Base-by-base conservation (phyloP, 1,284 basidiomycete species). In the Ganoderma resinaceum region DNA sequence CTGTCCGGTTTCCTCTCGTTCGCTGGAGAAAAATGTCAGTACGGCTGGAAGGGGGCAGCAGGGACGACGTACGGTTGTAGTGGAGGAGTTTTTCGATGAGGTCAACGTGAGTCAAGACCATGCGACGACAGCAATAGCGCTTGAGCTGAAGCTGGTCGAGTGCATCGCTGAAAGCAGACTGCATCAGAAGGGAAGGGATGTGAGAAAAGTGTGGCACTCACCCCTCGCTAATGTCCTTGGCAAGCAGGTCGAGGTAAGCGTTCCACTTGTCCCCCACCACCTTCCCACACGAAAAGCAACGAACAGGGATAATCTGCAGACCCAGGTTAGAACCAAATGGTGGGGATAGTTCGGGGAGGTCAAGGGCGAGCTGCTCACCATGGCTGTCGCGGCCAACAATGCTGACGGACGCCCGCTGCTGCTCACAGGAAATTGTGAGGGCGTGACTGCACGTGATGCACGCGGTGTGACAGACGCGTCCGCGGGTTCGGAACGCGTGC, bases 31-130 rank as follows among this genome's bases (percentile, higher is more conserved):
- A 9, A 58, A n/a, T 26, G 31, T n/a, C 35, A 23, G 43, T 20
- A 23, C 38, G 14, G 62, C n/a, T 14, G 40, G 4, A 46, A 60
- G 20, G 37, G 57, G n/a, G 59, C 52, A 29, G 38, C 43, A 35
- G 29, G 59, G 33, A 42, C 33, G 18, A 89, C 95, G 77, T 73
- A 98, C 96, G 96, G 82, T 97, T 98, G 82, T 98, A 98, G 77
- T 97, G 95, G 33, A 98, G 84, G 23, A 98, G 86, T 81, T 98
- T 98, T 81, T 98, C 96, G 75, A 98, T 98, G 70, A 98, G 86
- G 82, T 98, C 97, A 70, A 98, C 96, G 79, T 99, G 97, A 0
- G 97, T 99, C 66, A 99, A 84, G 14, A 99, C 95, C 97, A 99
- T 99, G 65, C 97, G 89, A 60, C 97, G 87, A 82, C 97, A 99